A percentile compares a stretch with the other conserved stretches of the same genome.
Evolutionary conservation across 1,284 basidiomycete genomes (phyloP).

Genomic region (Trichosporon asahii): DNA sequence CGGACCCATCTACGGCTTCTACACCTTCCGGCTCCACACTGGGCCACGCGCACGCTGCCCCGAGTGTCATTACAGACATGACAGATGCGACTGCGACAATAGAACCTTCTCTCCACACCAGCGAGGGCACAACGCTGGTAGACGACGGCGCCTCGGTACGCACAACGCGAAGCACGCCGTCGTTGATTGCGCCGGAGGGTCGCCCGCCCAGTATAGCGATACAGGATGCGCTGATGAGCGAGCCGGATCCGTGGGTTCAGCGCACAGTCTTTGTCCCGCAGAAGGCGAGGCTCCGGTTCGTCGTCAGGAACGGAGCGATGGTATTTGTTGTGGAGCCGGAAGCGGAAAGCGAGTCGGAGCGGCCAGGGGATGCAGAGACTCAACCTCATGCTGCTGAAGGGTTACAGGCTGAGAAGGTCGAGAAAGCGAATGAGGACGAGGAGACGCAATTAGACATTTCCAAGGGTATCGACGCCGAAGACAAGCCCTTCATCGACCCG

Average conservation of each 20-base stretch:
- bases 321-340: not conserved
- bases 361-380: not conserved
- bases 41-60: not conserved
- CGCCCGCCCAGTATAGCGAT: not conserved
- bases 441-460: no score
- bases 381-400: no score
- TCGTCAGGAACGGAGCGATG: constrained; percentile 1
- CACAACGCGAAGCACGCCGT: not conserved
- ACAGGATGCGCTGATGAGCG: not conserved
- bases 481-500: not conserved
- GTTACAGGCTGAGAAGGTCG: not conserved
- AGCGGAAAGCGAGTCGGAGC: not conserved
- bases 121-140: constrained; percentile 18
- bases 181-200: not conserved
- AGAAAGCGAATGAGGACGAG: not conserved
- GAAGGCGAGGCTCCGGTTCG: not conserved
- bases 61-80: constrained; percentile 14
- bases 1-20: not conserved
- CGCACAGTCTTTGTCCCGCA: not conserved
- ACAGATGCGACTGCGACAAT: constrained; percentile 16
- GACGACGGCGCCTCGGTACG: constrained; percentile 1
- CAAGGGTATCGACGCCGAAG: not conserved
- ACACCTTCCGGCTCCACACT: not conserved
- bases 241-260: not conserved
- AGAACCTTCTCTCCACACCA: constrained; percentile 16